phyloP scores from a whole-genome alignment of 2,329 filamentous ascomycete species.

The Xylaria sp. region DNA sequence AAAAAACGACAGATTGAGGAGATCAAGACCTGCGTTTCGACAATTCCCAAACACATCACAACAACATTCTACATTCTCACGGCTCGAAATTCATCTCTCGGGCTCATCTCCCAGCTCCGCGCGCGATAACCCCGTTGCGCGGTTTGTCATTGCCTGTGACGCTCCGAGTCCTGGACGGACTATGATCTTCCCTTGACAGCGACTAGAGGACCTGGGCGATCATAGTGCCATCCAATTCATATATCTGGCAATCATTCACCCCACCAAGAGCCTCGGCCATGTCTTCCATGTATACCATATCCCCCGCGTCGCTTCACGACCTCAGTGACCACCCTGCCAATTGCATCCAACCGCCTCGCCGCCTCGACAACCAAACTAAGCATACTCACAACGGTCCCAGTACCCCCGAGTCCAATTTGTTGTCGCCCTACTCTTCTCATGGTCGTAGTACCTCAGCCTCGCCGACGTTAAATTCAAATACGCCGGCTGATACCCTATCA shows the following conservation, averaged over 20 bases:
- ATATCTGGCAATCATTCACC: constrained; percentile 49
- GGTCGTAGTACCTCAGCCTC: constrained; percentile 55
- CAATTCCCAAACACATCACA: constrained; percentile 27
- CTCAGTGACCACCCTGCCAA: constrained; percentile 48
- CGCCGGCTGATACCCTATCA: constrained; percentile 63
- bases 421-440: constrained; percentile 59
- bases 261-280: constrained; percentile 51
- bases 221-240: constrained; percentile 42
- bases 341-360: constrained; percentile 49
- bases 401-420: constrained; percentile 54
- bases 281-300: constrained; percentile 58
- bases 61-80: constrained; percentile 15
- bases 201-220: constrained; percentile 41
- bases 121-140: constrained; percentile 25
- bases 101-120: constrained; percentile 6
- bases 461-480: constrained; percentile 55
- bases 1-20: constrained; percentile 40
- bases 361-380: constrained; percentile 45
- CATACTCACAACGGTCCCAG: constrained; percentile 47
- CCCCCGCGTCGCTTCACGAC: constrained; percentile 55
- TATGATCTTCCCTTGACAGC: constrained; percentile 45
- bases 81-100: constrained; percentile 9
- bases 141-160: constrained; percentile 34
- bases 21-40: constrained; percentile 33
- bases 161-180: constrained; percentile 41